Evolutionary conservation across 1,139 yeast species (phyloP).

Genomic region (Suhomyces bolitotheri): DNA sequence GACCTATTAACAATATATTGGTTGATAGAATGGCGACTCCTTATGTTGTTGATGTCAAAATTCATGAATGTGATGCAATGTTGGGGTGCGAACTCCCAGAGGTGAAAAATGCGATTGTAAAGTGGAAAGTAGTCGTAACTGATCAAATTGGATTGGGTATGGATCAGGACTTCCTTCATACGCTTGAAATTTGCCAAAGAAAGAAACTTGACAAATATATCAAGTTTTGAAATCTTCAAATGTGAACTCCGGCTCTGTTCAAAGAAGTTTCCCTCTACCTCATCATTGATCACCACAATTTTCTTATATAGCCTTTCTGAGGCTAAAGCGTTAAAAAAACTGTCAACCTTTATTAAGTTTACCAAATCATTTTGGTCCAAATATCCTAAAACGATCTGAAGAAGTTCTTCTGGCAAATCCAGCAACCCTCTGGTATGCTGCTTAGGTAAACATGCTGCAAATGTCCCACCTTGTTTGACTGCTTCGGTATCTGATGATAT

Average conservation of each 20-base stretch:
- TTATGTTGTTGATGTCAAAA: conserved; percentile 24
- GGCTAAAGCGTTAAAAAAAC: conserved; percentile 17
- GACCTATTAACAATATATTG: conserved; percentile 17
- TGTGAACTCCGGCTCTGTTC: conserved; percentile 3
- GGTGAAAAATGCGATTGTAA: conserved; percentile 18
- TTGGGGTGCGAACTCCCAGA: conserved; percentile 20
- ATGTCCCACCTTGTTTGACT: too few relatives aligned
- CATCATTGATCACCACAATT: conserved; percentile 20
- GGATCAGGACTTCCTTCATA: conserved; percentile 20
- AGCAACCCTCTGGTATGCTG: conserved; percentile 1
- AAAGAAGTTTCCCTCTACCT: conserved; percentile 9
- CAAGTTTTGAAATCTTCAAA: conserved; percentile 13
- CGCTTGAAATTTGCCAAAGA: conserved; percentile 16
- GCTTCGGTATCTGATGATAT: too few relatives aligned
- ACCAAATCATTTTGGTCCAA: conserved; percentile 19
- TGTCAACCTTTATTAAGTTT: conserved; percentile 16
- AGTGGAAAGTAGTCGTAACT: conserved; percentile 21
- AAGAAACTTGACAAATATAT: conserved; percentile 16
- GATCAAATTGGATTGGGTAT: conserved; percentile 21
- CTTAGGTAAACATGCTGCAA: too few relatives aligned
- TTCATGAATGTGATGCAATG: conserved; percentile 22
- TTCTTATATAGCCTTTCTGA: conserved; percentile 19
- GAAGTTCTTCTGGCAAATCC: conserved; percentile 16
- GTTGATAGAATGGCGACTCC: conserved; percentile 22
- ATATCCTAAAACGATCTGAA: conserved; percentile 14